phyloP scores from a whole-genome alignment of 495 filamentous ascomycete species.

The Neurospora intermedia region DNA sequence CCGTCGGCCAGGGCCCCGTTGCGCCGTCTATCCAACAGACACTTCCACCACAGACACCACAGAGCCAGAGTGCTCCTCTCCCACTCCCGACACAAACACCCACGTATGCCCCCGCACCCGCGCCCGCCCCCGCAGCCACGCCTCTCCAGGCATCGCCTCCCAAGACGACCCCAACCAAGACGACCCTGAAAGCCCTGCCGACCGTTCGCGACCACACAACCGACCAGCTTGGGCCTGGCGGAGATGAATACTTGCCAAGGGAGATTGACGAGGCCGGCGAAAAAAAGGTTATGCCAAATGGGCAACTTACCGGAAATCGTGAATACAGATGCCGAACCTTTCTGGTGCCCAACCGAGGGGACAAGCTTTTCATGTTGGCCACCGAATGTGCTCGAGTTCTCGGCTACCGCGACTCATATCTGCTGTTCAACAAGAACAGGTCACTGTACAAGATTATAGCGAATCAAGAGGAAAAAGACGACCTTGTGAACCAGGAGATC shows the following conservation, averaged over 20 bases:
- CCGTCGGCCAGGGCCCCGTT: constrained; percentile 41
- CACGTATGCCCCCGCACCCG: constrained; percentile 55
- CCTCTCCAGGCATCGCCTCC: constrained; percentile 67
- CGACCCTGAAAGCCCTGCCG: constrained; percentile 85
- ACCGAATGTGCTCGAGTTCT: constrained; percentile 95
- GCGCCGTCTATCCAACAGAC: constrained; percentile 34
- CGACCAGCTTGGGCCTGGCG: constrained; percentile 81
- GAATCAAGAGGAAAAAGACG: constrained; percentile 90
- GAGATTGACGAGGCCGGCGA: constrained; percentile 91
- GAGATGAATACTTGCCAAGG: constrained; percentile 93
- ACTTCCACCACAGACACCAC: constrained; percentile 64
- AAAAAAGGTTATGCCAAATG: constrained; percentile 79
- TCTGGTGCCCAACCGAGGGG: constrained; percentile 74
- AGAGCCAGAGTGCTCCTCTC: constrained; percentile 55
- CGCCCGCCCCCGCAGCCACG: constrained; percentile 25
- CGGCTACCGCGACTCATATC: constrained; percentile 92
- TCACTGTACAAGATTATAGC: constrained; percentile 98
- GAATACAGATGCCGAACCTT: constrained; percentile 94
- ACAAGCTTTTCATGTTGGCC: constrained; percentile 96
- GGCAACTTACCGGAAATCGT: constrained; percentile 67
- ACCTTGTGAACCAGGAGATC: constrained; percentile 89
- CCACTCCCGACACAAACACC: constrained; percentile 47
- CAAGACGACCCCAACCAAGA: constrained; percentile 81
- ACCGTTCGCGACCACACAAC: constrained; percentile 97
- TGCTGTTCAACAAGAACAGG: constrained; percentile 98